Percentiles rank a stretch among this genome's conserved stretches.
These are phyloP conservation scores for Volvox reticuliferus DNA, from an alignment of 139 green algal species.

Conservation along the genomic window DNA sequence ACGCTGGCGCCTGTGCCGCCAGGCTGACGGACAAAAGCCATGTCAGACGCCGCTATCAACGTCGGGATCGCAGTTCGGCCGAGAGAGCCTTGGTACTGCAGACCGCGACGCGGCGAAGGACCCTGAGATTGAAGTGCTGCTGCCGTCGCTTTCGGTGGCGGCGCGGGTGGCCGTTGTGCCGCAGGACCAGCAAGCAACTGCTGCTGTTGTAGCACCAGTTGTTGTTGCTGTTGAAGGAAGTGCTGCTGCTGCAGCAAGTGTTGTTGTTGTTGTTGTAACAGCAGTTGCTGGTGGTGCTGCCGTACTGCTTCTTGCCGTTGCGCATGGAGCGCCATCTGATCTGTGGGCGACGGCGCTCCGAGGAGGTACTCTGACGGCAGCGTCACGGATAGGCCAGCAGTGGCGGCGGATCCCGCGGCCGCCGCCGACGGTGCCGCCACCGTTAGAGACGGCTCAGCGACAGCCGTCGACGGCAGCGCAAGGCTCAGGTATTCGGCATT, in stretches of 20 bases:
- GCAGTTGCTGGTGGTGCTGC: background rate
- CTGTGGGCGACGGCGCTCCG: background rate
- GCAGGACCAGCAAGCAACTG: background rate
- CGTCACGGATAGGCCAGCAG: background rate
- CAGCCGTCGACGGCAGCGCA: background rate
- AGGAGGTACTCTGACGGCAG: constrained; percentile 12
- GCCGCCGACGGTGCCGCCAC: background rate
- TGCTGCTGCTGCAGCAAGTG: background rate
- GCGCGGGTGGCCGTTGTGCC: background rate
- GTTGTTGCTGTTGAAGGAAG: background rate
- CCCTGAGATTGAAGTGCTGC: background rate
- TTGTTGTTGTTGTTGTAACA: background rate
- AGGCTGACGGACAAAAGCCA: background rate
- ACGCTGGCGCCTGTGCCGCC: background rate
- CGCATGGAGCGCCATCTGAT: background rate
- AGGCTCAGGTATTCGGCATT: background rate
- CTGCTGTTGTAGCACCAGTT: background rate
- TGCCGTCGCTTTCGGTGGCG: background rate
- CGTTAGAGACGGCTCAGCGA: background rate
- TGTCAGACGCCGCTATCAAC: background rate
- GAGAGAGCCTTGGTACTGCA: background rate
- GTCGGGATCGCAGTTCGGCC: background rate
- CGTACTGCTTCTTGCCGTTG: background rate
- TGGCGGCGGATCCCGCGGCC: background rate
- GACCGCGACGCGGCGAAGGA: background rate